Evolutionary conservation across 139 green algal genomes (phyloP).

Genomic region (Diplosphaera chodatii): DNA sequence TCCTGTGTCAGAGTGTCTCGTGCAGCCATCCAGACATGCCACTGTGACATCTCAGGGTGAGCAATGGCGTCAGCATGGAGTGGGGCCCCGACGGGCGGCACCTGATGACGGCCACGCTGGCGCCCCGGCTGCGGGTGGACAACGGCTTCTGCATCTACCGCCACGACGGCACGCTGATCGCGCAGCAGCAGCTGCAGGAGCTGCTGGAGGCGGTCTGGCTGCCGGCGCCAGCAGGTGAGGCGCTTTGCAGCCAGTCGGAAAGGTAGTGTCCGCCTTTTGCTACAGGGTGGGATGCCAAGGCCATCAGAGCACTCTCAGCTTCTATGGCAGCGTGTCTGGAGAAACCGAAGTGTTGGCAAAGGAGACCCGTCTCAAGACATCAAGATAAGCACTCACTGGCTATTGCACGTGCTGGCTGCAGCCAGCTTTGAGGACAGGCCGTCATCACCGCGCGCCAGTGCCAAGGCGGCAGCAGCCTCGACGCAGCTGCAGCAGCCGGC

Average conservation of each 20-base stretch:
- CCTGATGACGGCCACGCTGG: slow-evolving; percentile 75
- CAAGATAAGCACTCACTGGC: too few species aligned
- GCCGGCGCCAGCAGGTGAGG: slow-evolving; percentile 2
- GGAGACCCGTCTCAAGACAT: too few species aligned
- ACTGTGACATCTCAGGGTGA: slow-evolving; percentile 12
- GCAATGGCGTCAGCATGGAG: slow-evolving; percentile 55
- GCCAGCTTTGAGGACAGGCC: slow-evolving; percentile 54
- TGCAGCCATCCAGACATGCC: too few species aligned
- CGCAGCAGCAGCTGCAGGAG: slow-evolving; percentile 37
- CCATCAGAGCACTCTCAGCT: too few species aligned
- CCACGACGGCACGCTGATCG: slow-evolving; percentile 18
- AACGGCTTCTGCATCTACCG: slow-evolving; percentile 63
- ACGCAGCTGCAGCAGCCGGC: slow-evolving; percentile 10
- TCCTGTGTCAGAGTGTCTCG: too few species aligned
- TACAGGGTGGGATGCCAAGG: too few species aligned
- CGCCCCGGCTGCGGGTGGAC: slow-evolving; percentile 90
- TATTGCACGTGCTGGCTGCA: too few species aligned
- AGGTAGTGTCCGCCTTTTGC: too few species aligned
- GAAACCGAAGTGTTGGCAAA: too few species aligned
- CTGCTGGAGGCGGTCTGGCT: slow-evolving; percentile 74
- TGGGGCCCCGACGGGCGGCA: slow-evolving; percentile 85
- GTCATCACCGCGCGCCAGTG: slow-evolving; percentile 37
- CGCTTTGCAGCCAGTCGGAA: not conserved
- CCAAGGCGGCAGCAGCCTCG: slow-evolving; percentile 17
- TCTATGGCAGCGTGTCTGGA: too few species aligned